Conservation (phyloP, 2,329 filamentous ascomycete genomes). For the Pseudogymnoascus sp. region DNA sequence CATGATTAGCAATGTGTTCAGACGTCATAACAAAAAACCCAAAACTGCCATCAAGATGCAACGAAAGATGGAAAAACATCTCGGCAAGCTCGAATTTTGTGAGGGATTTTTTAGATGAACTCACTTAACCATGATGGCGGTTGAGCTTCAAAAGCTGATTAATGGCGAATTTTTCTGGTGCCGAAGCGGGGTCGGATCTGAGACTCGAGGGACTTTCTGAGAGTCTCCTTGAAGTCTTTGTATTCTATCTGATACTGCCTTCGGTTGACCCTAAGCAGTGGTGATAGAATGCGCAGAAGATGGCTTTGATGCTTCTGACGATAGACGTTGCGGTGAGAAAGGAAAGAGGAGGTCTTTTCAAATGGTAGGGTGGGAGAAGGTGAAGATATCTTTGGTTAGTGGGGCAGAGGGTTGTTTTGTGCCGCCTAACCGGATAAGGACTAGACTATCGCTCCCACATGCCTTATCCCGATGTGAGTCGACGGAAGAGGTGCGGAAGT, state of each 20-base stretch:
- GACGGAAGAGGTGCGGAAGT: constrained; percentile 8
- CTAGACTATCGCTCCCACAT: constrained; percentile 8
- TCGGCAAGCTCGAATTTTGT: constrained; percentile 1
- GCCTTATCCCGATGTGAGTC: constrained; percentile 9
- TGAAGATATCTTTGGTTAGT: constrained; percentile 11
- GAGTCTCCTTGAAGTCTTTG: constrained; percentile 19
- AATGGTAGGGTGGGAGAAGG: constrained; percentile 10
- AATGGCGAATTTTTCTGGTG: constrained; percentile 23
- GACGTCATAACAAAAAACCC: background rate
- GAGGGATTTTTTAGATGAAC: constrained; percentile 36
- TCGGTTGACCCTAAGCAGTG: constrained; percentile 23
- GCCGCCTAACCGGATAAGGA: background rate
- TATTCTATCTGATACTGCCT: constrained; percentile 24
- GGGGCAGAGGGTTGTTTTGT: constrained; percentile 12
- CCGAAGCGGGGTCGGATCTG: constrained; percentile 19
- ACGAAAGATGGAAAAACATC: background rate
- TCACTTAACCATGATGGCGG: constrained; percentile 99
- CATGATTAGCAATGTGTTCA: constrained; percentile 40
- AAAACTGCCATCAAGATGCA: background rate
- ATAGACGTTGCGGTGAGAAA: constrained; percentile 15
- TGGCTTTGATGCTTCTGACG: constrained; percentile 14
- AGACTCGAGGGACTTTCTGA: constrained; percentile 22
- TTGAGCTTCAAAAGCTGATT: constrained; percentile 45
- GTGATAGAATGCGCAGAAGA: constrained; percentile 26
- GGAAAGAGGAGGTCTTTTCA: constrained; percentile 15